Percentiles rank a stretch among this genome's conserved stretches.
Evolutionary conservation across 2,329 filamentous ascomycete genomes (phyloP).

Genomic region (Colletotrichum agaves): DNA sequence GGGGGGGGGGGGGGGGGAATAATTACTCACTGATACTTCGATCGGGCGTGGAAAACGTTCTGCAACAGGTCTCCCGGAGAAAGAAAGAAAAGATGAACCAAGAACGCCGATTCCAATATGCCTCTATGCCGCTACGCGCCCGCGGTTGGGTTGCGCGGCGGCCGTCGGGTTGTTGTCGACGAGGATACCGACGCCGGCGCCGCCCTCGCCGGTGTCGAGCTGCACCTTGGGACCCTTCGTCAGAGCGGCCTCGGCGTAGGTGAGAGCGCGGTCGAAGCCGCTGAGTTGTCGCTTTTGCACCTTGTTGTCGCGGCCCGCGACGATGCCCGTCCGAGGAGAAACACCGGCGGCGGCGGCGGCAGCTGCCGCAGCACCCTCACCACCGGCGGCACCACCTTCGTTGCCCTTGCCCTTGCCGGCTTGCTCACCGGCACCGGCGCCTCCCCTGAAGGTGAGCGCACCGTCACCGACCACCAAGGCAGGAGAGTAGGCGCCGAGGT

Average conservation of each 20-base stretch:
- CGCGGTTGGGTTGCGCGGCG: conserved; percentile 9
- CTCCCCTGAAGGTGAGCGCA: conserved; percentile 58
- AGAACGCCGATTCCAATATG: background rate
- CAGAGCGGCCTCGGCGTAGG: conserved; percentile 52
- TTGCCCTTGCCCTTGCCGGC: conserved; percentile 10
- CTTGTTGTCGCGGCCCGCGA: conserved; percentile 6
- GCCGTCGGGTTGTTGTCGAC: conserved; percentile 47
- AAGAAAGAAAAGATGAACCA: background rate
- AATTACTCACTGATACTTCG: conserved; percentile 29
- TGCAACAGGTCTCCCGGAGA: conserved; percentile 16
- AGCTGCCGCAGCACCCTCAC: conserved; percentile 14
- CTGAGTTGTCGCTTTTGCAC: conserved; percentile 50
- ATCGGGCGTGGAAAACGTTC: conserved; percentile 23
- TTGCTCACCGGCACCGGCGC: conserved; percentile 20
- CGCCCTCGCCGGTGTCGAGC: conserved; percentile 52
- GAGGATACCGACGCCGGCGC: conserved; percentile 54
- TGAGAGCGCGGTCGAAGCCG: conserved; percentile 54
- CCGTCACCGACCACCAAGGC: conserved; percentile 52
- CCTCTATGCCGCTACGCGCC: conserved; percentile 1
- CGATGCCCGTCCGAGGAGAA: conserved; percentile 7
- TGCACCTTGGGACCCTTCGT: conserved; percentile 52
- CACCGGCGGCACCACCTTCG: conserved; percentile 11
- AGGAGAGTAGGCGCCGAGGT: conserved; percentile 49
- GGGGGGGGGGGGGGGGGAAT: background rate
- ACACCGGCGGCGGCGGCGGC: conserved; percentile 20